Conservation (phyloP, 805 yeast species). For the Candida coquimbonensis region DNA sequence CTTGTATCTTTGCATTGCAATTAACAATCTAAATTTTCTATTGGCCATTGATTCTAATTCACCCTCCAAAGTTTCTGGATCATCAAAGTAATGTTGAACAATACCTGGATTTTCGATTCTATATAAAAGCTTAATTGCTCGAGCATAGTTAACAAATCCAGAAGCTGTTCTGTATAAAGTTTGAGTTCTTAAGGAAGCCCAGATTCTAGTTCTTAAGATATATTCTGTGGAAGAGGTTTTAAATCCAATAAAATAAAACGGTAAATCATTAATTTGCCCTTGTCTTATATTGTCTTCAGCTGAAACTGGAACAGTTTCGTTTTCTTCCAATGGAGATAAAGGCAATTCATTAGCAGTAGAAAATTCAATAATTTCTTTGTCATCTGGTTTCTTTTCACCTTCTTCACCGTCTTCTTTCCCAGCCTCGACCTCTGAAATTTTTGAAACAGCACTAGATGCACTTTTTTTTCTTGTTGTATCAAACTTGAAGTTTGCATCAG, state of each 20-base stretch:
- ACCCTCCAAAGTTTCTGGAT: slow-evolving; percentile 51
- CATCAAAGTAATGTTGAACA: slow-evolving; percentile 35
- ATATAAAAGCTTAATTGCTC: slow-evolving; percentile 64
- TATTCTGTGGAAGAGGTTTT: slow-evolving; percentile 57
- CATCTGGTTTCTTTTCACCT: background rate
- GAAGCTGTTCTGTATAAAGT: slow-evolving; percentile 78
- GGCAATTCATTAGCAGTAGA: slow-evolving; percentile 1
- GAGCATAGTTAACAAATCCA: slow-evolving; percentile 74
- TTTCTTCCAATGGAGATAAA: slow-evolving; percentile 6
- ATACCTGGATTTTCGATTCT: slow-evolving; percentile 58
- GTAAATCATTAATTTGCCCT: slow-evolving; percentile 51
- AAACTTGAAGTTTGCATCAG: slow-evolving; percentile 12
- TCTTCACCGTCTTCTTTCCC: background rate
- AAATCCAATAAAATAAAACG: slow-evolving; percentile 68
- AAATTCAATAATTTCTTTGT: background rate
- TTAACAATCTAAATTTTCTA: slow-evolving; percentile 71
- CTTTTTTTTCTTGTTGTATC: slow-evolving; percentile 15
- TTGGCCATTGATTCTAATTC: slow-evolving; percentile 68
- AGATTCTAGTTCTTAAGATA: slow-evolving; percentile 66
- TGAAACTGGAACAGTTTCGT: slow-evolving; percentile 29
- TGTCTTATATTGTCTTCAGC: slow-evolving; percentile 29
- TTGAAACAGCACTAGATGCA: background rate
- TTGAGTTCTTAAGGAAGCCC: slow-evolving; percentile 84
- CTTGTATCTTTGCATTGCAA: slow-evolving; percentile 83
- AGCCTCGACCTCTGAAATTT: background rate